These are phyloP conservation scores for Ceratobasidium sp. DNA, from an alignment of 1,284 basidiomycete species.

Conservation along the genomic window DNA sequence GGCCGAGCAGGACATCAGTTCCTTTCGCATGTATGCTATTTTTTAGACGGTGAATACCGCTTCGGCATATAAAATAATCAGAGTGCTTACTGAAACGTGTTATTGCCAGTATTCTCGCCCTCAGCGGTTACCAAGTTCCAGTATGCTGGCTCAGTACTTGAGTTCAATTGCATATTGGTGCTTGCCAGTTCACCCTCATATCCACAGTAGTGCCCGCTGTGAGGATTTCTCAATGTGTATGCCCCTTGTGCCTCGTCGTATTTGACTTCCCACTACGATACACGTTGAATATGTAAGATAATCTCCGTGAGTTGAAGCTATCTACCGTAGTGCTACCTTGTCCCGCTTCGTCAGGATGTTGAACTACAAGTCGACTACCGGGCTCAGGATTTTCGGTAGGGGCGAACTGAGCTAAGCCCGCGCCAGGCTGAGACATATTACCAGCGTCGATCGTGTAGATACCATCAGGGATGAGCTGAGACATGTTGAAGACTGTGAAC, in stretches of 20 bases:
- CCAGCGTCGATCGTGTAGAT: conserved; percentile 3
- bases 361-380: neutral
- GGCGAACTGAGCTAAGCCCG: neutral
- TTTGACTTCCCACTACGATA: neutral
- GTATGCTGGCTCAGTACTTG: neutral
- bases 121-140: neutral
- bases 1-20: neutral
- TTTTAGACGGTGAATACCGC: neutral
- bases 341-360: neutral
- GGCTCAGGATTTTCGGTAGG: neutral
- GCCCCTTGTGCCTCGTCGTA: neutral
- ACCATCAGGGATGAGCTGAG: neutral
- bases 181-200: neutral
- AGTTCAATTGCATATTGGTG: neutral
- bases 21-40: neutral
- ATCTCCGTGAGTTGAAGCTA: neutral
- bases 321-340: neutral
- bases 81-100: neutral
- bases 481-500: neutral
- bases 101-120: neutral
- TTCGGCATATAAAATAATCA: neutral
- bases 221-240: neutral
- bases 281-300: neutral
- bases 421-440: neutral
- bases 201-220: neutral